Evolutionary conservation across 768 basidiomycete genomes (phyloP), one percentile per base, ranked within the genome.

Genomic region (Panus rudis): DNA sequence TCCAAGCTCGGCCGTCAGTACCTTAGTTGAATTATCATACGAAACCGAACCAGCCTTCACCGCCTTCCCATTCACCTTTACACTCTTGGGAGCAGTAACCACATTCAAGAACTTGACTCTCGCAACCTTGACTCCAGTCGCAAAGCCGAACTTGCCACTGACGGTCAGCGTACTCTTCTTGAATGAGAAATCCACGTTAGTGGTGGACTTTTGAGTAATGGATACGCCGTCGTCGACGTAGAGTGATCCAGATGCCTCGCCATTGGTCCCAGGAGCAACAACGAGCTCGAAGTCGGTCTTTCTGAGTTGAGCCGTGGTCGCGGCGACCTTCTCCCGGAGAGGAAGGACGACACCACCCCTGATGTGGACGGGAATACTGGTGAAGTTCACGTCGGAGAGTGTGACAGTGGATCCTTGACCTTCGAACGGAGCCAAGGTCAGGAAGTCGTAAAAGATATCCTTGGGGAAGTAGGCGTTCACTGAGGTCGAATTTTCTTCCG

Each of bases 181-280:
- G 50, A 47, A 70, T 22, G 31, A 39, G 42, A 71, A 56, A 25
- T 45, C 20, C 14, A 65, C 61, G 17, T 44, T 28, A 25, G 68
- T 67, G 43, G 52, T 52, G 23, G 48, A 40, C 30, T 41, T 40
- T 20, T 53, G 67, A 19, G 49, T 49, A 41, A 68, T 51, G 6
- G 75, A 78, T 33, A 73, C 75, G 11, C 83, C 81, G 47, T 84
- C 81, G 53, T 84, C 83, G 26, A 80, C 49, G 55, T 84, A 82
- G 28, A 84, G 63, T 28, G 52, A 33, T 1, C 81, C 82, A 4
- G 52, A 48, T 0, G 83, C 82, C 0, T 51, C 59, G 12, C 78
- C 79, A n/a, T 68, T 57, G 30, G 51, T 46, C 10, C 67, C 67
- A 1, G 79, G 79, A 0, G 81, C 83, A 24, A 84, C 73, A 30